Base-by-base conservation (phyloP, 1,284 basidiomycete species). In the Leccinum laetum region DNA sequence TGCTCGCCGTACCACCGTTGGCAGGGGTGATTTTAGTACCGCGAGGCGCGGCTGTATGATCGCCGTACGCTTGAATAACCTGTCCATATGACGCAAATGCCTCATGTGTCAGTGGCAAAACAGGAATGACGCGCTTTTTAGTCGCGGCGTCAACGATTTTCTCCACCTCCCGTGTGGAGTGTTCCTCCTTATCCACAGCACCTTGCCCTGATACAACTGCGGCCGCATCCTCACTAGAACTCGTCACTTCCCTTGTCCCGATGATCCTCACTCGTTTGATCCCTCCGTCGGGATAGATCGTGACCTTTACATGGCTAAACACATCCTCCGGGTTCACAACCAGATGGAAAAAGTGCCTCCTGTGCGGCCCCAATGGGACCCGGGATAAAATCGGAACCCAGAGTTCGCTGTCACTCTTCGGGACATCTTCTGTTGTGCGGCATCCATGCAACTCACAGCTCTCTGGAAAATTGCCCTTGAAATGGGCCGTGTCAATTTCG, bases 401-500 rank as follows among this genome's bases (percentile, higher is more conserved):
- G 60, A 85, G 79, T 26, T 81, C 75, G 64, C 78, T 76, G 8
- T 79, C 73, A 62, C 74, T 74, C 41, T 70, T 72, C 44, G 80
- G 78, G 56, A 85, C n/a, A n/a, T n/a, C n/a, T n/a, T n/a, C n/a
- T n/a, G n/a, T n/a, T n/a, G n/a, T n/a, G n/a, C n/a, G n/a, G 61
- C 88, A 80, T 7, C 88, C 95, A 75, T 94, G 90, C 26, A 98
- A 76, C 73, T 95, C 93, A 75, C 90, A 93, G 67, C 91, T 93
- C 68, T 96, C 92, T 8, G 96, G 96, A 74, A 95, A 99, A 78
- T 99, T 99, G 60, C 97, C 97, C 72, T 94, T 94, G 81, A 98
- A 99, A 81, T 97, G 93, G 2, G 92, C 90, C 0, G 97, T 98
- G 78, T 99, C 97, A 65, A 99, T 89, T 76, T 97, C 95, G 35